These are phyloP conservation scores for Alternaria viburni DNA, from an alignment of 2,329 filamentous ascomycete genomes.

Conservation along the genomic window DNA sequence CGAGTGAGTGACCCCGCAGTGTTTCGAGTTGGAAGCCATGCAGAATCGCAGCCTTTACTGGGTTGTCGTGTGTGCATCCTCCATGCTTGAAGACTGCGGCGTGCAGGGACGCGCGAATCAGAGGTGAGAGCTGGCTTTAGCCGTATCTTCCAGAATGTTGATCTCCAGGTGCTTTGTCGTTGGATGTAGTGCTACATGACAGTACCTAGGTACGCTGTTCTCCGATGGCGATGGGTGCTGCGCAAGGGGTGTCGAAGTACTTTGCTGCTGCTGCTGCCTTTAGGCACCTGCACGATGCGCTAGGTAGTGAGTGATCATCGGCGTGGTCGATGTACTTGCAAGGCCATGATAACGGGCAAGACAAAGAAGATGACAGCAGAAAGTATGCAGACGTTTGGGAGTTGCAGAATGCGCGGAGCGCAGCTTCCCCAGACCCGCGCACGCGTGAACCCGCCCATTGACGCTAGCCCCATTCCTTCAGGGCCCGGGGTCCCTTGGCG, in stretches of 20 bases:
- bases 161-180: neutral
- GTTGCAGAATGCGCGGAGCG: neutral
- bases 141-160: neutral
- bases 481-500: conserved; percentile 21
- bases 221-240: neutral
- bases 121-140: neutral
- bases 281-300: too few relatives aligned
- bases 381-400: neutral
- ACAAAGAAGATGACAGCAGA: neutral
- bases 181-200: neutral
- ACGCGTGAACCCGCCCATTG: neutral
- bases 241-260: neutral
- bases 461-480: conserved; percentile 11
- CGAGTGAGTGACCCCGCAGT: neutral
- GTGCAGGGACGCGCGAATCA: neutral
- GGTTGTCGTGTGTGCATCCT: neutral
- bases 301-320: neutral
- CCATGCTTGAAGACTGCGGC: neutral
- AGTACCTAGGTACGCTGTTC: neutral
- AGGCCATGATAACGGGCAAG: neutral
- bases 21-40: neutral
- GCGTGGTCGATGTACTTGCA: neutral
- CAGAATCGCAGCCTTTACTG: neutral
- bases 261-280: neutral
- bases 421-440: conserved; percentile 4